phyloP scores from a whole-genome alignment of 805 yeast species.

The Metschnikowia baotianmanensis region DNA sequence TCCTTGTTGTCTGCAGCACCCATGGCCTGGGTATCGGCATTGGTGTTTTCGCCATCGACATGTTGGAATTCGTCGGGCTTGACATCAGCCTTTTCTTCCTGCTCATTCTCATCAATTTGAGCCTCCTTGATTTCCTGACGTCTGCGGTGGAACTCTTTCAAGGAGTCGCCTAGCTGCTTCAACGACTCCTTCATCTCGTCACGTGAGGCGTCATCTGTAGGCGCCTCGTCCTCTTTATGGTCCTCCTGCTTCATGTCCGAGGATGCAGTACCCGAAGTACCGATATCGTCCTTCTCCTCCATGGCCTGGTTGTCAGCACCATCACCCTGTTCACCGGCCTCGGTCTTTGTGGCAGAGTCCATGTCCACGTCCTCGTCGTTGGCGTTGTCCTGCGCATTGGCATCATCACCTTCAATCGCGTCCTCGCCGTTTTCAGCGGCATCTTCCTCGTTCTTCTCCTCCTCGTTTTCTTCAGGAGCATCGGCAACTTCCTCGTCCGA shows the following conservation, averaged over 20 bases:
- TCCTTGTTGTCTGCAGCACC: slow-evolving; percentile 81
- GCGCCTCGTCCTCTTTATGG: slow-evolving; percentile 37
- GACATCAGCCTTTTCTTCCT: slow-evolving; percentile 58
- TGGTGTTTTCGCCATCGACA: slow-evolving; percentile 74
- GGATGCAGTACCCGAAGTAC: slow-evolving; percentile 58
- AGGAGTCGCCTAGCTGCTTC: slow-evolving; percentile 85
- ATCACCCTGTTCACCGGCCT: slow-evolving; percentile 57
- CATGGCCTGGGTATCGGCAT: slow-evolving; percentile 83
- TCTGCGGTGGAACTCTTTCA: slow-evolving; percentile 89
- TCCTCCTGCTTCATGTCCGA: slow-evolving; percentile 37
- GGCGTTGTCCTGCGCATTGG: slow-evolving; percentile 47
- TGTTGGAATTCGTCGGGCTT: slow-evolving; percentile 87
- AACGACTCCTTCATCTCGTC: slow-evolving; percentile 73
- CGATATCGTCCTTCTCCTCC: slow-evolving; percentile 65
- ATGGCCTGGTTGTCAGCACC: slow-evolving; percentile 57
- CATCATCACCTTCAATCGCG: slow-evolving; percentile 51
- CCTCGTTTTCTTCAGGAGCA: slow-evolving; percentile 40
- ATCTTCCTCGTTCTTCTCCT: slow-evolving; percentile 37
- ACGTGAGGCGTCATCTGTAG: slow-evolving; percentile 50
- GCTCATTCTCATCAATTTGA: slow-evolving; percentile 42
- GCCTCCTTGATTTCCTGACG: slow-evolving; percentile 83
- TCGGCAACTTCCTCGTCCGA: slow-evolving; percentile 25
- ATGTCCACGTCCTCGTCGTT: slow-evolving; percentile 47
- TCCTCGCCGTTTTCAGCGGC: slow-evolving; percentile 24
- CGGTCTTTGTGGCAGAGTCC: slow-evolving; percentile 60